Base-by-base conservation (phyloP, 352 stramenopile genomes). In the Lagenidium giganteum region DNA sequence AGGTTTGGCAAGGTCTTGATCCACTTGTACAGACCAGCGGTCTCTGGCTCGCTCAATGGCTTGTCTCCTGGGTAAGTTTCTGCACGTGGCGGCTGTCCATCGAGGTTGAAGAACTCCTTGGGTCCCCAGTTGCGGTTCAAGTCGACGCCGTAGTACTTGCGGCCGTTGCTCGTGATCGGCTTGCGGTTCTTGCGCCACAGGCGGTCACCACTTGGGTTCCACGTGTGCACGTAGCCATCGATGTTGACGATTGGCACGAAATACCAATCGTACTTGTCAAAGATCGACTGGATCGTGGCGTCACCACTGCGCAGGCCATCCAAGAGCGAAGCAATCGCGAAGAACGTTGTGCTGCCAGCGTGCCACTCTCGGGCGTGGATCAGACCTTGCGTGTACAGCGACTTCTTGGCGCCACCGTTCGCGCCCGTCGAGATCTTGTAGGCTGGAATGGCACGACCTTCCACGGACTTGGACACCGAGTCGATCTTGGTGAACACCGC, bases 281-380 rank as follows among this genome's bases (percentile, higher is more conserved):
- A 34, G 5, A 67, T 26, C 18, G 49, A 27, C 52, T 45, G 49
- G 25, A 67, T 35, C 37, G 36, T 39, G 12, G 40, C 21, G 31
- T 60, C 57, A 42, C 52, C 51, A 46, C 48, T 56, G 22, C 43
- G 34, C 24, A 63, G 28, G 4, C 16, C 49, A 27, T 68, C 59
- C 23, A 68, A 36, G 13, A 68, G 51, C 28, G 41, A 24, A 12
- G 59, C 59, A 14, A 64, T 51, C 13, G 49, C 41, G 46, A 55
- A 64, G 29, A 64, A 54, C 26, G 50, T 55, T 4, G 59, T 54
- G 28, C 37, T 52, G 28, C 48, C 54, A 13, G 46, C 57, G 47
- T 64, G 53, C 53, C 54, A 68, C 47, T 68, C 59, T n/a, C 59
- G 54, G 18, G 59, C 59, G 38, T 68, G 59, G 40, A 57, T 57